Percentiles rank a stretch among this genome's conserved stretches.
Evolutionary conservation across 2,329 filamentous ascomycete species (phyloP).

Genomic region (Corinectria fuckeliana): DNA sequence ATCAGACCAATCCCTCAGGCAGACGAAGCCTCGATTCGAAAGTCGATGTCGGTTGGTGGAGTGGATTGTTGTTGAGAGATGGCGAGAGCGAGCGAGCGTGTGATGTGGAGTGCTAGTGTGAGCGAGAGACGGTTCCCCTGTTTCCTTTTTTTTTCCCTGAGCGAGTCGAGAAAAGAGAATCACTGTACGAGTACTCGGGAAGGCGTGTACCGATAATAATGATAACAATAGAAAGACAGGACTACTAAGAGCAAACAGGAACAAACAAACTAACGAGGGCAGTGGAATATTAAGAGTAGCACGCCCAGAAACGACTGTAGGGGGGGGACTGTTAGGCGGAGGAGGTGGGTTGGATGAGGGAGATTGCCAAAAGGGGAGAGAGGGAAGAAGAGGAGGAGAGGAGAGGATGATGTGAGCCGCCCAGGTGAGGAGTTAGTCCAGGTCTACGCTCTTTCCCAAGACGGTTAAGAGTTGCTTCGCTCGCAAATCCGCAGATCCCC

Average conservation of each 20-base stretch:
- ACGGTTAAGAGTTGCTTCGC: constrained; percentile 18
- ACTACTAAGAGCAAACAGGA: constrained; percentile 17
- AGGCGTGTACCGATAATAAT: not conserved
- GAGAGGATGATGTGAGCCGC: not conserved
- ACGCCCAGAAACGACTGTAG: constrained; percentile 28
- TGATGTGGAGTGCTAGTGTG: not conserved
- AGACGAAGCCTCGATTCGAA: not conserved
- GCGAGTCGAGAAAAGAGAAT: not conserved
- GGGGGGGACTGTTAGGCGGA: constrained; percentile 2
- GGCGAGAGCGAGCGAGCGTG: not conserved
- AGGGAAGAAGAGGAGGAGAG: not conserved
- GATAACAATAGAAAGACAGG: constrained; percentile 4
- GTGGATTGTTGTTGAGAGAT: not conserved
- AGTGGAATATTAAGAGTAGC: constrained; percentile 29
- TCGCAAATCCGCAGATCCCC: not conserved
- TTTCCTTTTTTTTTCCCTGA: not conserved
- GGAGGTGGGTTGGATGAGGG: constrained; percentile 3
- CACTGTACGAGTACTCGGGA: not conserved
- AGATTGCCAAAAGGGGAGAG: constrained; percentile 6
- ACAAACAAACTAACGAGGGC: constrained; percentile 17
- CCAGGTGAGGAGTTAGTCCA: constrained; percentile 10
- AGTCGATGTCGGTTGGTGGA: not conserved
- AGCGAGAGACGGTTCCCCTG: not conserved
- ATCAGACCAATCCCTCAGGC: not conserved
- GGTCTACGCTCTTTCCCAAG: constrained; percentile 17